Base-by-base conservation (phyloP, 2,329 filamentous ascomycete species). In the Pseudogymnoascus sp. region DNA sequence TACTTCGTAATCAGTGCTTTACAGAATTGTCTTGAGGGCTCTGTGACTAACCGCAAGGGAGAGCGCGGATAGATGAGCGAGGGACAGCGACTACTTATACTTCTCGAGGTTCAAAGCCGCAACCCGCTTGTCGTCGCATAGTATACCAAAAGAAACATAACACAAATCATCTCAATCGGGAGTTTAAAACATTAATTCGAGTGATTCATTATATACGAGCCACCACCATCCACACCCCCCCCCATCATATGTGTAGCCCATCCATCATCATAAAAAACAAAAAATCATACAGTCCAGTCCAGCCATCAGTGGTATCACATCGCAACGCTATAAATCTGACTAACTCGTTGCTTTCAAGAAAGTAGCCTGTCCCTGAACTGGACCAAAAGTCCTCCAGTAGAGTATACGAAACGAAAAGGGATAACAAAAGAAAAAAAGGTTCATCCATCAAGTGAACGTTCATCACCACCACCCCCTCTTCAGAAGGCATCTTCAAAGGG, bases 401-500 rank as follows among this genome's bases (percentile, higher is more conserved):
- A 42, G 39, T 55, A 55, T 55, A 15, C 9, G 48, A 55, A 55
- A 33, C 9, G 48, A 55, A 55, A 55, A 33, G 45, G 33, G 25
- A 42, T 12, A 25, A 25, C 5, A 45, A 12, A 27, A 13, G 12
- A 45, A 52, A 18, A 48, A 33, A 18, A 55, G 18, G 18, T 18
- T 18, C 18, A 55, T 55, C 29, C 48, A 33, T 55, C 48, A 55
- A 55, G 18, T 55, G 48, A 33, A 55, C 29, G 27, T 55, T n/a
- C 48, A 10, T 55, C 21, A 55, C 13, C 3, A n/a, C n/a, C n/a
- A n/a, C n/a, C n/a, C n/a, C 10, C 27, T 33, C 37, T 25, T 73
- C 77, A 87, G 66, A 87, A 89, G 31, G 85, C 86, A 74, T 95
- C 91, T 76, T 96, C 92, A 74, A 96, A 89, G 10, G 92, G 92